Conservation (phyloP, 805 yeast genomes). For the Spencermartinsiella europaea region DNA sequence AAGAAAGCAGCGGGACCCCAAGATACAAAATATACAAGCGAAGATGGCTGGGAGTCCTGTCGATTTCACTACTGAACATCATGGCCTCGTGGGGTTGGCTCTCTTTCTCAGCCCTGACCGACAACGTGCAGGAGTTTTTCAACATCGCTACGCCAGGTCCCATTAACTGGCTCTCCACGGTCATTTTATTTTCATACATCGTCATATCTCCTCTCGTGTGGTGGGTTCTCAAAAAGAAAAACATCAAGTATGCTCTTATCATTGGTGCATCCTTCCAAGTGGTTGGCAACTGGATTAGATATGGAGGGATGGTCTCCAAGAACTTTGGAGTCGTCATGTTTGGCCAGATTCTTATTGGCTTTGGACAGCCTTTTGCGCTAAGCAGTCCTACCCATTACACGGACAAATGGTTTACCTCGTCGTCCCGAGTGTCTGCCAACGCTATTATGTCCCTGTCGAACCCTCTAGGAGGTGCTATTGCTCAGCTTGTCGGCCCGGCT, state of each 20-base stretch:
- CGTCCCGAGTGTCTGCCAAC: constrained; percentile 33
- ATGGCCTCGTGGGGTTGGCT: constrained; percentile 33
- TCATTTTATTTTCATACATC: constrained; percentile 28
- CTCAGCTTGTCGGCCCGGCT: constrained; percentile 31
- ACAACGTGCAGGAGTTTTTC: constrained; percentile 22
- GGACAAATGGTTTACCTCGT: constrained; percentile 31
- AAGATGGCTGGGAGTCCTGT: constrained; percentile 31
- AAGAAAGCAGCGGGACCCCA: not conserved
- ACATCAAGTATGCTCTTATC: constrained; percentile 23
- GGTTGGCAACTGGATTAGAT: constrained; percentile 29
- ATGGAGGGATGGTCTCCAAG: constrained; percentile 26
- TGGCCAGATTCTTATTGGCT: constrained; percentile 33
- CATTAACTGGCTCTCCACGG: constrained; percentile 33
- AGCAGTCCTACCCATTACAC: constrained; percentile 30
- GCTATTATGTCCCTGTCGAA: constrained; percentile 32
- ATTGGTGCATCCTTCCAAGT: constrained; percentile 24
- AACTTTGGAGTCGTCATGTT: constrained; percentile 29
- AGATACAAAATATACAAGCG: constrained; percentile 26
- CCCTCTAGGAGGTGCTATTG: constrained; percentile 33
- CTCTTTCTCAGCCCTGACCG: constrained; percentile 30
- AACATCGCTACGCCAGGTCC: constrained; percentile 23
- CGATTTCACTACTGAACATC: constrained; percentile 27
- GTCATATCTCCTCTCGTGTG: constrained; percentile 26
- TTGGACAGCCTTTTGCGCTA: constrained; percentile 33
- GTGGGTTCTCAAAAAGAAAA: constrained; percentile 20